Evolutionary conservation across 495 filamentous ascomycete genomes (phyloP), one percentile per base, ranked within the genome.

Genomic region (Hamigera avellanea): DNA sequence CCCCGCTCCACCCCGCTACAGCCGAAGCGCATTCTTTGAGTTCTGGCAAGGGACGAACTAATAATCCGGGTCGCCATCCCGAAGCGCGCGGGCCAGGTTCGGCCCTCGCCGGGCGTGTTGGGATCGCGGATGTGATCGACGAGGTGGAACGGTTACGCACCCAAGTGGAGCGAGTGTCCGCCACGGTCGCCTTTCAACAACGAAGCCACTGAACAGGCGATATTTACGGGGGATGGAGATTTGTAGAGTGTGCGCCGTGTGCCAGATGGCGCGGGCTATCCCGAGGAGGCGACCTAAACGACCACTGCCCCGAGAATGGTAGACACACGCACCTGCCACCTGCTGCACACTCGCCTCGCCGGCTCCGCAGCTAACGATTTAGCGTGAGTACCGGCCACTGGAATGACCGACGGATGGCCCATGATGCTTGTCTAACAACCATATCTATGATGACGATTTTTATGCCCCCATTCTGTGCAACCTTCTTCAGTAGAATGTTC

Each of bases 91-190:
- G 54, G 29, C 26, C 35, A 43, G 39, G 40, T 17, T 30, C 42
- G 34, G 48, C 39, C 31, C 51, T 43, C 31, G 19, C 37, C 35
- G 47, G 44, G 14, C 42, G 48, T 28, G 40, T 45, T 44, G 47
- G 59, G 19, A 41, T 54, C 9, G 47, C 39, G 37, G 56, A 57
- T 43, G 44, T 63, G 50, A 52, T 62, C 43, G 50, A 58, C 45
- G 55, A 56, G 29, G 41, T 66, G 37, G 59, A 66, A 50, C 54
- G 50, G 40, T 48, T 66, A 36, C 57, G 57, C 38, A 48, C 36
- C 29, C 59, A 66, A 47, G 56, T 63, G 51, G 61, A 60, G 43
- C 54, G 54, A 38, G 48, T 57, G 19, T 46, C 44, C 13, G 47
- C 55, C 16, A 46, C 46, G 7, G 17, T 54, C 32, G 44, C 50